Base-by-base conservation (phyloP, 2,329 filamentous ascomycete genomes). In the Cercospora sojina region DNA sequence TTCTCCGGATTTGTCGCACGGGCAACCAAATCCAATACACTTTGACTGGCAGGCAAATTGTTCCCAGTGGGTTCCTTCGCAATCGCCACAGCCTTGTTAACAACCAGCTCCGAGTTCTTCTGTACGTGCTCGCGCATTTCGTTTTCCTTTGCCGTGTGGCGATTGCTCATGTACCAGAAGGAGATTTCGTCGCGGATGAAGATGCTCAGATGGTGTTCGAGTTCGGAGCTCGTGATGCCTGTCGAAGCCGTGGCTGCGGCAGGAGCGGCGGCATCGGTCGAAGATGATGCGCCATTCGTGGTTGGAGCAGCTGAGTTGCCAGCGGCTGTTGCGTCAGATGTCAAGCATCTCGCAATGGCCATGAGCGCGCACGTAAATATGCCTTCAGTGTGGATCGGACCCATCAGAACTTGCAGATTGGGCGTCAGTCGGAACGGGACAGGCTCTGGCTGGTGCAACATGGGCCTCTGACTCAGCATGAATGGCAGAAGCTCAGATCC, bases 161-260 rank as follows among this genome's bases (percentile, higher is more conserved):
- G 91, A 69, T 88, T 86, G 70, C 88, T 90, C 2, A 91, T 96
- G 73, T 93, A 93, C 95, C 95, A 99, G 81, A 93, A 96, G 71
- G 94, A 93, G 86, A 99, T 96, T 80, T 99, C 95, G 75, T 99
- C 95, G 6, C 95, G 88, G 69, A 99, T 95, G 78, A 98, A 98
- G 66, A 99, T 87, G 64, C 90, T 92, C 59, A 99, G 86, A 67
- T 96, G 92, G 79, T 97, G 93, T 77, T 97, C 95, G n/a, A 99
- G 86, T 79, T 98, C 93, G 74, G 78, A 79, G 47, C 72, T 73
- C 8, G 53, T 57, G n/a, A 57, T 57, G 5, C 72, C 76, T 57
- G 70, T 73, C 55, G 74, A 71, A 27, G 41, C 49, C n/a, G 35
- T 49, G 12, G 60, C 56, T 13, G 57, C 29, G 23, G 66, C 16